Base-by-base conservation (phyloP, 257 asterid species). In the Paraleonurus japonicus region DNA sequence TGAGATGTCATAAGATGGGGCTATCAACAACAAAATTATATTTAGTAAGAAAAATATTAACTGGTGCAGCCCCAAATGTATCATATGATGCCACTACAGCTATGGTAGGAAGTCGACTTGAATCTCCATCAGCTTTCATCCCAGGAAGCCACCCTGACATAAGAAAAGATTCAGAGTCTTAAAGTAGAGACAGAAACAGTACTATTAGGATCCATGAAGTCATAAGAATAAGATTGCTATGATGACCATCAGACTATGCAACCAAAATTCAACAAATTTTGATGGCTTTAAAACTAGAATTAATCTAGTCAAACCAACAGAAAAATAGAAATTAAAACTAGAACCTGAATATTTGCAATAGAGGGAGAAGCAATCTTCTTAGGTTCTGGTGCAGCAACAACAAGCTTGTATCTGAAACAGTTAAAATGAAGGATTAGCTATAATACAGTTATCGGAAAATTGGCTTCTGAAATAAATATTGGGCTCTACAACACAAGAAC, bases 51-150 rank as follows among this genome's bases (percentile, higher is more conserved):
- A 57, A 75, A 65, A 17, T 41, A 81, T 72, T 84, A 81, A 95
- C 99, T 13, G 99, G 98, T 72, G 97, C 97, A 53, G 98, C 97
- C 77, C 98, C 99, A 84, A 92, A 95, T 4, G 99, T 92, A 84
- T 95, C 99, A 69, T 95, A 95, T 55, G 99, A 95, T 72, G 98
- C 98, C 81, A 95, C 99, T 61, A 95, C 72, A 81, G 99, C 99
- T 78, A 95, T 88, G 20, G 97, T 92, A 51, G 98, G 97, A 79
- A 92, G 96, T 80, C 86, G 97, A 80, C 74, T 92, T 35, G 96
- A 90, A 68, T 92, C 97, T 5, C 92, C 96, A 41, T 92, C 97
- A 60, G 87, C 78, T 83, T 81, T 95, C 78, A 83, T 68, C 61
- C 99, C 99, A 35, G 98, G 98, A 65, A 95, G 87, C 99, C 98